Percentiles rank a stretch among this genome's conserved stretches.
Conservation (phyloP, 139 green algal genomes). For the Tetraselmis chui region DNA sequence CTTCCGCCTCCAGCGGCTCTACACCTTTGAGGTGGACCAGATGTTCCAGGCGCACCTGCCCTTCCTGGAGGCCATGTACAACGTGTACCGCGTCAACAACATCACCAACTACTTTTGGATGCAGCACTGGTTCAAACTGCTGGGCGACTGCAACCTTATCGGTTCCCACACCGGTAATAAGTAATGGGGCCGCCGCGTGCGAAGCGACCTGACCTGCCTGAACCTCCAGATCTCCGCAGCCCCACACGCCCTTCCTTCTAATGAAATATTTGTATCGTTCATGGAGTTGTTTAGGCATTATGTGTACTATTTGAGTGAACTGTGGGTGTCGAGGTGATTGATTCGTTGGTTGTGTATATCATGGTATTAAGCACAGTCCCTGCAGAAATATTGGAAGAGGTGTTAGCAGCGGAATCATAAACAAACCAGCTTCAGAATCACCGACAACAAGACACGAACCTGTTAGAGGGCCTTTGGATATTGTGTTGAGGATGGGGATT, state of each 20-base stretch:
- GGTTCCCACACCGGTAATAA: slow-evolving; percentile 14
- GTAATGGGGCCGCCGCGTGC: not conserved
- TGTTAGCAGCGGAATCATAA: too few species aligned
- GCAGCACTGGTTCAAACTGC: slow-evolving; percentile 37
- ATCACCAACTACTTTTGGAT: slow-evolving; percentile 41
- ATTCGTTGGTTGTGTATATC: too few species aligned
- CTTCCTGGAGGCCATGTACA: not conserved
- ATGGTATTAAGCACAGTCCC: too few species aligned
- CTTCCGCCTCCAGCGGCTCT: not conserved
- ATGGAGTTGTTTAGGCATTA: too few species aligned
- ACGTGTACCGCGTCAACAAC: slow-evolving; percentile 3
- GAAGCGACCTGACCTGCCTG: too few species aligned
- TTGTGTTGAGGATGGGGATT: too few species aligned
- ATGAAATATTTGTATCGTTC: too few species aligned
- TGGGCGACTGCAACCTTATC: slow-evolving; percentile 33
- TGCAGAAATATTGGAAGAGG: too few species aligned
- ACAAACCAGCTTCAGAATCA: too few species aligned
- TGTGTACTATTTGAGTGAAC: not conserved
- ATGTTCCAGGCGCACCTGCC: not conserved
- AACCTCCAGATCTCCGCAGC: not conserved
- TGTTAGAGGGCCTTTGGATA: too few species aligned
- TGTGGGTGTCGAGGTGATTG: not conserved
- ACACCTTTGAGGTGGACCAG: not conserved
- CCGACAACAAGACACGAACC: too few species aligned
- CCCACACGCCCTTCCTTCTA: not conserved